Base-by-base conservation (phyloP, 2,329 filamentous ascomycete species). In the Fusarium sp. region DNA sequence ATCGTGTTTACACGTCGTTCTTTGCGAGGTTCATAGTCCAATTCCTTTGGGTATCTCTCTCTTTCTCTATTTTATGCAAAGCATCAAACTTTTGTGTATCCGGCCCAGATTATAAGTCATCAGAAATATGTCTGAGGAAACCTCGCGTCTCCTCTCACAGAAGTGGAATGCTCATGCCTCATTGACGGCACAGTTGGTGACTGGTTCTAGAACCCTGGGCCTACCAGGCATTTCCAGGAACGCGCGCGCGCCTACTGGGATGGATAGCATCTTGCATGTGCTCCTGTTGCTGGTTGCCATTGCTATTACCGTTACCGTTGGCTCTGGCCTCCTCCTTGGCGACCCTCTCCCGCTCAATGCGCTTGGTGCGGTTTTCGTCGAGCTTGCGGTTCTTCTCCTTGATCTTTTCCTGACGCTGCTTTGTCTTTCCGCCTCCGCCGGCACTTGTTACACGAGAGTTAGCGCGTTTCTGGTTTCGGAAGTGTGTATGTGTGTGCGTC, bases 321-420 rank as follows among this genome's bases (percentile, higher is more conserved):
- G 60, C 66, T 37, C 65, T 74, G 44, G 66, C 65, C 59, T 77
- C 75, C 6, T 69, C 67, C 72, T 81, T 82, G 65, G 74, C 77
- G 56, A 73, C 77, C 77, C 82, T 83, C 78, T 86, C 82, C 62
- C 82, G 82, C 72, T 84, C 80, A 34, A 85, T 83, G 37, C 86
- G 80, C 71, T 85, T 82, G 47, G 80, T 76, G 43, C 87, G 83
- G 80, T 88, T 86, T 76, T 92, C 94, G 72, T 93, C 89, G 52
- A 98, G 87, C 82, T 95, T 95, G 75, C 88, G 85, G 83, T 98
- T 98, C 88, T 97, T 98, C 62, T 87, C 87, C 75, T 89, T 86
- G 79, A 98, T 94, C 84, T 95, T 96, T 62, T 91, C 87, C 77
- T 88, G 89, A 69, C 95, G 87, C 60, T 86, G 82, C 70, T 90